Evolutionary conservation across 805 yeast genomes (phyloP), one percentile per base, ranked within the genome.

Genomic region (Barnettozyma populi): DNA sequence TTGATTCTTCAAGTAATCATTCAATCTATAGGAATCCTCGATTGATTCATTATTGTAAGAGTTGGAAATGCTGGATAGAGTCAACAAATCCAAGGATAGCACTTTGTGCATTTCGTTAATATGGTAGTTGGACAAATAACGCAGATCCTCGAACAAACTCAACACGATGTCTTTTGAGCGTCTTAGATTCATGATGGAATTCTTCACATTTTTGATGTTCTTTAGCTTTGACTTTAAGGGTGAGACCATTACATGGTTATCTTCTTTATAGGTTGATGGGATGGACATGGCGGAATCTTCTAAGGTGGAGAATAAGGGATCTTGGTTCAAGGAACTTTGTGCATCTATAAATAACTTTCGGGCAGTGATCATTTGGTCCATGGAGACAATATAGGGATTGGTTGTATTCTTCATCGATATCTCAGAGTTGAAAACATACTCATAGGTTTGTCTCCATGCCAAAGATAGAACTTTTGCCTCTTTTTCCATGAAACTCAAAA

Each of bases 211-310:
- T 43, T 47, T 55, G 37, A 49, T 18, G 36, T 51, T 57, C 36
- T 55, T 61, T 2, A 57, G 29, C 20, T 52, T 59, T n/a, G 29
- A 29, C 23, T 52, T 55, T 6, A 55, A 48, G 3, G 50, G 31
- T 3, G 24, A 19, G 5, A 20, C 7, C 7, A 32, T 8, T 3
- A 36, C 20, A 18, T 41, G 29, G 18, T 42, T 46, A 2, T 18
- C 34, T 25, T 49, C 48, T 29, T 46, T 35, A 39, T 58, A 46
- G 36, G 53, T 54, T 27, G 74, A 66, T 0, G 81, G 79, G 9
- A 73, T 59, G 0, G 77, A 70, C 46, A 76, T 59, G 0, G 76
- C 78, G 0, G 82, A 74, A 34, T 78, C 82, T 43, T 68, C 74
- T 38, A 78, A 52, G 7, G 73, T 70, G 4, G 76, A 72, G 41